These are phyloP conservation scores for Zymoseptoria passerinii DNA, from an alignment of 2,329 filamentous ascomycete genomes.

Conservation along the genomic window DNA sequence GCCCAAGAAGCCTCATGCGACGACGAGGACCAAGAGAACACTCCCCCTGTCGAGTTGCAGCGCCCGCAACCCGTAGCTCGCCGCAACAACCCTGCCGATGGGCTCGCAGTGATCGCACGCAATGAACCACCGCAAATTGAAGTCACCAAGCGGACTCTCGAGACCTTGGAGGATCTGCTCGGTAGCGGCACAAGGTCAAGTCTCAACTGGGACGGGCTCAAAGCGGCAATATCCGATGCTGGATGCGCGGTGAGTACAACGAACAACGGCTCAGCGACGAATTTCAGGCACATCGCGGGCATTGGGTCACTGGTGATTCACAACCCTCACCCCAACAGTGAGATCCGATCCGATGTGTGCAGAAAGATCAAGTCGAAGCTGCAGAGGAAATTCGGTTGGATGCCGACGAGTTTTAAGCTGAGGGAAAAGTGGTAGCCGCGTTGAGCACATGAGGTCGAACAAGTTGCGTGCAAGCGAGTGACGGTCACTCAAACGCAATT, in stretches of 20 bases:
- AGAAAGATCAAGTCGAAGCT: background rate
- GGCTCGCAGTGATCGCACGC: no score
- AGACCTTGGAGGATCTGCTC: background rate
- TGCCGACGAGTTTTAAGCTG: background rate
- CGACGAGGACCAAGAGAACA: background rate
- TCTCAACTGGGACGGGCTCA: conserved; percentile 12
- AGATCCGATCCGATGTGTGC: background rate
- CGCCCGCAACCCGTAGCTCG: no score
- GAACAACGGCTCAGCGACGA: conserved; percentile 12
- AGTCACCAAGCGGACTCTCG: background rate
- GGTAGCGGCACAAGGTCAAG: background rate
- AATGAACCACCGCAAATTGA: background rate
- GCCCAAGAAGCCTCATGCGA: background rate
- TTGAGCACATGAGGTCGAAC: background rate
- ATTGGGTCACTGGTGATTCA: conserved; percentile 18
- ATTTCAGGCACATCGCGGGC: conserved; percentile 1
- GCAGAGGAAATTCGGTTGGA: background rate
- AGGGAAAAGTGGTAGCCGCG: background rate
- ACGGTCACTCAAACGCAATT: background rate
- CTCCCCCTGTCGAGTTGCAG: background rate
- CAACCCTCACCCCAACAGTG: conserved; percentile 21
- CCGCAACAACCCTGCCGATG: no score
- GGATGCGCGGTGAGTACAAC: conserved; percentile 8
- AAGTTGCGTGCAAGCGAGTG: background rate
- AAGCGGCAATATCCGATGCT: conserved; percentile 11